These are phyloP conservation scores for Terfezia claveryi DNA, from an alignment of 495 filamentous ascomycete genomes.

Conservation along the genomic window DNA sequence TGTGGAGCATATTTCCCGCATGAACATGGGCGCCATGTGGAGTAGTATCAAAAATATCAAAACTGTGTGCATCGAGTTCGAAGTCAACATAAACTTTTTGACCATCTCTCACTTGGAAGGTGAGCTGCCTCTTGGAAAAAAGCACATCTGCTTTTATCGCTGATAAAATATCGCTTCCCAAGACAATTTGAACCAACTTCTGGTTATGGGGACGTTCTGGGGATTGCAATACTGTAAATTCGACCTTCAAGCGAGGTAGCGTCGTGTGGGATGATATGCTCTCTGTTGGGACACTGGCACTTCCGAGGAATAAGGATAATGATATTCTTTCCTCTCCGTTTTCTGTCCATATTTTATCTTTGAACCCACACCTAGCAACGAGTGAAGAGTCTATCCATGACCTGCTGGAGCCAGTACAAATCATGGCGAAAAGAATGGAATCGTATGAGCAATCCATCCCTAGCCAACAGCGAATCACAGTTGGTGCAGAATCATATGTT, in stretches of 20 bases:
- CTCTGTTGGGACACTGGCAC: conserved; percentile 29
- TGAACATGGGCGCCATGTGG: too few species aligned
- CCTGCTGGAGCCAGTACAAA: conserved; percentile 78
- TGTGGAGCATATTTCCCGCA: too few species aligned
- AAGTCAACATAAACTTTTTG: conserved; percentile 82
- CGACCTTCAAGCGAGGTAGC: conserved; percentile 53
- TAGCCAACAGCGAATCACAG: conserved; percentile 91
- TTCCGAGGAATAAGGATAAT: conserved; percentile 66
- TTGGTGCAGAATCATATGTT: conserved; percentile 48
- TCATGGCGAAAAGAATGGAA: conserved; percentile 67
- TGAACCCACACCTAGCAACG: conserved; percentile 46
- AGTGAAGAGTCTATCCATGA: conserved; percentile 55
- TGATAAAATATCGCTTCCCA: conserved; percentile 73
- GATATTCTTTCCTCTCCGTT: conserved; percentile 43
- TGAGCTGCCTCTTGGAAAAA: conserved; percentile 74
- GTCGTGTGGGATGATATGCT: conserved; percentile 37
- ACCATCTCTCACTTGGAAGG: conserved; percentile 64
- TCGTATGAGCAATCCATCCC: conserved; percentile 66
- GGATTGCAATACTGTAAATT: conserved; percentile 41
- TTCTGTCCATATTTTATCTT: conserved; percentile 41
- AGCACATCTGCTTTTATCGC: conserved; percentile 76
- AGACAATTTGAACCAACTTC: conserved; percentile 49
- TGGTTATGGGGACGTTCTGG: conserved; percentile 4
- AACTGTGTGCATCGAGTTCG: conserved; percentile 67
- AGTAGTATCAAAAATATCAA: conserved; percentile 30